Percentiles rank a stretch among this genome's conserved stretches.
Evolutionary conservation across 2,329 filamentous ascomycete species (phyloP).

Genomic region (Cladosporium oxysporum): DNA sequence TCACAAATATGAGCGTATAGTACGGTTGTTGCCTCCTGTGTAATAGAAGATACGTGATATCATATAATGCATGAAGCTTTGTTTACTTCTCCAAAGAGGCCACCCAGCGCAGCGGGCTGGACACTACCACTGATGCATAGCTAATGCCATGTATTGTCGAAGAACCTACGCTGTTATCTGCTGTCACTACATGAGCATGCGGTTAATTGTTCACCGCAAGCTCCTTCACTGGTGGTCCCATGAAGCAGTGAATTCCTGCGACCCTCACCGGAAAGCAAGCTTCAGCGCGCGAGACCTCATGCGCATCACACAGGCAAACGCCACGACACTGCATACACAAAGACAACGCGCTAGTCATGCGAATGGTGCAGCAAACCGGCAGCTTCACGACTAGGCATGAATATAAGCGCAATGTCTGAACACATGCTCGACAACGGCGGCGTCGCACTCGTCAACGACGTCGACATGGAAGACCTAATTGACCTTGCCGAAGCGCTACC

Average conservation of each 20-base stretch:
- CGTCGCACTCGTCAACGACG: not conserved
- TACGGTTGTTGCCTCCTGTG: not conserved
- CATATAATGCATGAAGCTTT: not conserved
- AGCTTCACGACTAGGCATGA: not conserved
- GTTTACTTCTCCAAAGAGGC: not conserved
- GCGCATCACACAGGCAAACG: not conserved
- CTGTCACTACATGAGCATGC: not conserved
- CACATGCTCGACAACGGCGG: not conserved
- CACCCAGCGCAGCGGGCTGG: not conserved
- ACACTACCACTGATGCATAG: not conserved
- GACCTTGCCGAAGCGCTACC: not conserved
- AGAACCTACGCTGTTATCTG: not conserved
- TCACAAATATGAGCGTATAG: not conserved
- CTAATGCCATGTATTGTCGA: not conserved
- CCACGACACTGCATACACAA: not conserved
- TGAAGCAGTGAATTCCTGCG: not conserved
- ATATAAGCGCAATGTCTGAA: not conserved
- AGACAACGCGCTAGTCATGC: not conserved
- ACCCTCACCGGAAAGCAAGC: not conserved
- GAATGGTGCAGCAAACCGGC: not conserved
- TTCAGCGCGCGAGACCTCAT: not conserved
- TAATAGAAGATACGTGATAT: not conserved
- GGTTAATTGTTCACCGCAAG: not conserved
- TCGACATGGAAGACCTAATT: conserved; percentile 12
- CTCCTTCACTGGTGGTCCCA: not conserved